Evolutionary conservation across 345 rosid genomes (phyloP).

Genomic region (Raphanus sativus): DNA sequence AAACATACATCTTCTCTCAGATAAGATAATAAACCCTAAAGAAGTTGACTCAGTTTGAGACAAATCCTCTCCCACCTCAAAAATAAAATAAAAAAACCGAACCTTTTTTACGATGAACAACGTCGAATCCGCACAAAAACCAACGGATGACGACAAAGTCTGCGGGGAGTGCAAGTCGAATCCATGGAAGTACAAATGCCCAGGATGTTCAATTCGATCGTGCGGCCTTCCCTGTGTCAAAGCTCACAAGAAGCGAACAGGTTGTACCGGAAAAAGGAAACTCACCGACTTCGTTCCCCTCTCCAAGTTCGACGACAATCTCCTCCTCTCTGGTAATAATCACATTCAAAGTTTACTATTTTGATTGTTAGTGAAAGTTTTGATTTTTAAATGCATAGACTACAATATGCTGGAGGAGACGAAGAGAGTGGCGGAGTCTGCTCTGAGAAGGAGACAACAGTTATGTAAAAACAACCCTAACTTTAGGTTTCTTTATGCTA

Average conservation of each 20-base stretch:
- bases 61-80: background rate
- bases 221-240: conserved; percentile 81
- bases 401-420: conserved; percentile 82
- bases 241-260: conserved; percentile 76
- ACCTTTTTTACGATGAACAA: conserved; percentile 8
- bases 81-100: conserved; percentile 11
- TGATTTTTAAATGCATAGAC: conserved; percentile 39
- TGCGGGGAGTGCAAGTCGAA: conserved; percentile 71
- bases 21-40: conserved; percentile 36
- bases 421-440: conserved; percentile 78
- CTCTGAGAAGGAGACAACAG: conserved; percentile 56
- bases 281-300: conserved; percentile 50
- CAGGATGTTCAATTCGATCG: conserved; percentile 75
- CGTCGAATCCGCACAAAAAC: background rate
- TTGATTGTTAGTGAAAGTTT: background rate
- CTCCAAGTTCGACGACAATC: conserved; percentile 63
- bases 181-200: conserved; percentile 77
- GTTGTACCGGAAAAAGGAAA: conserved; percentile 69
- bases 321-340: conserved; percentile 71
- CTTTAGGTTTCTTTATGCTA: conserved; percentile 14
- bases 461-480: conserved; percentile 40
- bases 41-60: no score
- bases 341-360: background rate
- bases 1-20: background rate
- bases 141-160: background rate